Percentiles rank a stretch among this genome's conserved stretches.
Evolutionary conservation across 1,139 yeast genomes (phyloP).

Genomic region (Kodamaea sp.): DNA sequence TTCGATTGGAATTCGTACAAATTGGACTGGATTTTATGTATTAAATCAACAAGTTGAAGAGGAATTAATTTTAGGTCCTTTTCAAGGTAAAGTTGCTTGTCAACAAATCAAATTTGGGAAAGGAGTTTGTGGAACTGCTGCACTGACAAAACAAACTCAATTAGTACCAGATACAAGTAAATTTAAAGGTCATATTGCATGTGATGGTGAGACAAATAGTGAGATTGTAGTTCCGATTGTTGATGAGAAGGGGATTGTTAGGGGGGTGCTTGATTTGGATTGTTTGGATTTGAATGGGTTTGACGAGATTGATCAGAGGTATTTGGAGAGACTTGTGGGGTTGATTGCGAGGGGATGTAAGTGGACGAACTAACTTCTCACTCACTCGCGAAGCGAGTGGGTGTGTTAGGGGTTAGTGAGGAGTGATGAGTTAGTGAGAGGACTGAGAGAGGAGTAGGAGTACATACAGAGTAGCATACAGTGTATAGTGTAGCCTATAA

Average conservation of each 20-base stretch:
- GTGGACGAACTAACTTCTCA: constrained; percentile 17
- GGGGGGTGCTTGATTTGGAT: constrained; percentile 87
- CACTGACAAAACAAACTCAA: constrained; percentile 54
- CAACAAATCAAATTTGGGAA: constrained; percentile 71
- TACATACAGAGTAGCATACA: too few relatives aligned
- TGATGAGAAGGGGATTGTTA: constrained; percentile 33
- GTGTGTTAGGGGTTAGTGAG: too few relatives aligned
- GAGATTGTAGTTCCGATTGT: constrained; percentile 88
- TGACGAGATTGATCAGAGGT: constrained; percentile 54
- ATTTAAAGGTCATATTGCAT: constrained; percentile 93
- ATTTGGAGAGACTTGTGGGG: constrained; percentile 57
- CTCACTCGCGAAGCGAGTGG: too few relatives aligned
- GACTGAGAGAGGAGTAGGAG: too few relatives aligned
- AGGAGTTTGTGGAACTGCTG: constrained; percentile 94
- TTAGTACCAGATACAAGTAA: constrained; percentile 70
- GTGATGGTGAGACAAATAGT: constrained; percentile 91
- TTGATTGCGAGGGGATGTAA: constrained; percentile 50
- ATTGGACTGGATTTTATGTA: constrained; percentile 94
- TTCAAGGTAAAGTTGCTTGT: constrained; percentile 96
- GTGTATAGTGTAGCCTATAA: too few relatives aligned
- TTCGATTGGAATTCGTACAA: constrained; percentile 54
- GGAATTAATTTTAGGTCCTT: constrained; percentile 79
- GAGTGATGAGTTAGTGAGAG: too few relatives aligned
- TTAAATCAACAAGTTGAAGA: constrained; percentile 28
- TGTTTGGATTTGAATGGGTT: constrained; percentile 66